Conservation (phyloP, 2,329 filamentous ascomycete species). For the Hymenoscyphus fructigenus region DNA sequence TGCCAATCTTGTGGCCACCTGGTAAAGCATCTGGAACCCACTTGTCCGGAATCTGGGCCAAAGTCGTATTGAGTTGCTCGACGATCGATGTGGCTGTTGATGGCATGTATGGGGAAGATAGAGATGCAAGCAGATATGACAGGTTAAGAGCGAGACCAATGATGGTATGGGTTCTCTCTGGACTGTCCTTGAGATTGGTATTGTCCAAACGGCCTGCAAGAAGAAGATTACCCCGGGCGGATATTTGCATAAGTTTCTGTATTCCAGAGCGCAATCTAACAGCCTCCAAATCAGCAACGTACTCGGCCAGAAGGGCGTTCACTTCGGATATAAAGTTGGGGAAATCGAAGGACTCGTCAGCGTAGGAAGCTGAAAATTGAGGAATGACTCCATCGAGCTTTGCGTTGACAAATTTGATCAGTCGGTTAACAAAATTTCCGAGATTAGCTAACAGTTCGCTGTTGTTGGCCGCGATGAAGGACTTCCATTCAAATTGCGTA, state of each 20-base stretch:
- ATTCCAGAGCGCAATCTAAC: constrained; percentile 70
- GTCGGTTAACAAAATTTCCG: constrained; percentile 70
- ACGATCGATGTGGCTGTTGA: constrained; percentile 74
- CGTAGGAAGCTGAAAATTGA: constrained; percentile 54
- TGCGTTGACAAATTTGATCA: constrained; percentile 74
- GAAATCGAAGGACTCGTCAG: constrained; percentile 52
- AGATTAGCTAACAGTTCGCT: constrained; percentile 77
- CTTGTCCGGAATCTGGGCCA: constrained; percentile 62
- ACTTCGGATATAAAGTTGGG: constrained; percentile 51
- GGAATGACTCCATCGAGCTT: constrained; percentile 69
- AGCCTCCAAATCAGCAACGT: constrained; percentile 66
- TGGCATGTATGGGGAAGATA: constrained; percentile 84
- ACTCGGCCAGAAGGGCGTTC: constrained; percentile 65
- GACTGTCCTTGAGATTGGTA: constrained; percentile 39
- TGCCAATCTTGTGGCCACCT: constrained; percentile 77
- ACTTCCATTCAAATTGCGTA: constrained; percentile 85
- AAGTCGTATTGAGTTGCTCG: constrained; percentile 64
- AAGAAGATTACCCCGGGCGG: constrained; percentile 60
- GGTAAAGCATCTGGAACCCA: constrained; percentile 64
- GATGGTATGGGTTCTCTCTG: constrained; percentile 41
- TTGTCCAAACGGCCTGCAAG: constrained; percentile 48
- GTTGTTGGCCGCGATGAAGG: constrained; percentile 84
- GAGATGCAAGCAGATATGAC: constrained; percentile 74
- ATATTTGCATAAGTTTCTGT: constrained; percentile 65
- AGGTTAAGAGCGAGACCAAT: constrained; percentile 82